These are phyloP conservation scores for Talaromyces islandicus DNA, from an alignment of 2,329 filamentous ascomycete genomes.

Conservation along the genomic window DNA sequence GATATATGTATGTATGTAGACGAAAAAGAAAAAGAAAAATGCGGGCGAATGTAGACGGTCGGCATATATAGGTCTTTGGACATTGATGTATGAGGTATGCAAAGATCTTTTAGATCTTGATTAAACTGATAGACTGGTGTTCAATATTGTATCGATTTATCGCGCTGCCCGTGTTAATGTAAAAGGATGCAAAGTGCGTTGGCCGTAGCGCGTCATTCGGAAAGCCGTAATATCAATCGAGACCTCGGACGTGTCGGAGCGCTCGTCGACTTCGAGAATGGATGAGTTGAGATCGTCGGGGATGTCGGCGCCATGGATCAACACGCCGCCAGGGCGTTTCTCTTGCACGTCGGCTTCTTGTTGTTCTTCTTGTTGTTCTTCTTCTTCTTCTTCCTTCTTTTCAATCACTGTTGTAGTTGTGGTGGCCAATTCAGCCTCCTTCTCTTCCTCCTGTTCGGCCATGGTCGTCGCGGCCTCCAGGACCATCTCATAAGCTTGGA, in stretches of 20 bases:
- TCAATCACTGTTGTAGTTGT: not conserved
- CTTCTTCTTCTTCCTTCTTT: not conserved
- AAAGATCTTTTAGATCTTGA: not conserved
- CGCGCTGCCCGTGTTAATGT: not conserved
- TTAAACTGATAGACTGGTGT: not conserved
- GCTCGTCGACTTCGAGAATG: conserved; percentile 29
- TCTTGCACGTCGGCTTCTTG: not conserved
- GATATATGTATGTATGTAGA: not conserved
- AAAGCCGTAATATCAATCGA: conserved; percentile 32
- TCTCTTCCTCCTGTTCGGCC: conserved; percentile 5
- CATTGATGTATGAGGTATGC: not conserved
- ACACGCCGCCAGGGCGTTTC: not conserved
- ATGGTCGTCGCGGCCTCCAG: conserved; percentile 9
- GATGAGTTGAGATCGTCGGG: not conserved
- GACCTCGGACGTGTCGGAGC: conserved; percentile 25
- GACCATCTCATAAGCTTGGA: conserved; percentile 7
- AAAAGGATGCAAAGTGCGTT: conserved; percentile 6
- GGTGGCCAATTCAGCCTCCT: not conserved
- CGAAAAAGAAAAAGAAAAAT: not conserved
- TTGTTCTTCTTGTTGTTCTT: not conserved
- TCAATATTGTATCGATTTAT: not conserved
- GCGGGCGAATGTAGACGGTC: not conserved
- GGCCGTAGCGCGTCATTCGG: conserved; percentile 15
- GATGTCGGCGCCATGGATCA: not conserved
- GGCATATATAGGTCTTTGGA: not conserved